Evolutionary conservation across 352 stramenopile genomes (phyloP).

Genomic region (Phytophthora sojae): DNA sequence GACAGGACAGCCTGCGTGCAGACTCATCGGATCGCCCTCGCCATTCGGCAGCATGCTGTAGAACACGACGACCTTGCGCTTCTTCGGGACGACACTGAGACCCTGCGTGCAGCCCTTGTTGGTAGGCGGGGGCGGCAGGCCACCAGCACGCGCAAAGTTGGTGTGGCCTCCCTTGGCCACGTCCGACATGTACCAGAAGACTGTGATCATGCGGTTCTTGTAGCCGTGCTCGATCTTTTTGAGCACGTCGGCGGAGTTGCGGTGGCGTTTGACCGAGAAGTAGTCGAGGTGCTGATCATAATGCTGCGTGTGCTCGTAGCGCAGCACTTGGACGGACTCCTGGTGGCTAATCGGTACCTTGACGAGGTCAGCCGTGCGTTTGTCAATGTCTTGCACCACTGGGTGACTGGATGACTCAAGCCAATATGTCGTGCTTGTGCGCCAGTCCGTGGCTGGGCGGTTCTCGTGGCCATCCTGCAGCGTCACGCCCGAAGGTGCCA

Average conservation of each 20-base stretch:
- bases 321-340: constrained; percentile 76
- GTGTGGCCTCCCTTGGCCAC: constrained; percentile 74
- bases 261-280: constrained; percentile 54
- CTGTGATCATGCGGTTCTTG: constrained; percentile 89
- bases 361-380: constrained; percentile 65
- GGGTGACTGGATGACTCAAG: constrained; percentile 56
- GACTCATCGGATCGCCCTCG: constrained; percentile 64
- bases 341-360: constrained; percentile 70
- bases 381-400: constrained; percentile 62
- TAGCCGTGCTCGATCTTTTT: constrained; percentile 66
- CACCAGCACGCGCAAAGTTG: constrained; percentile 71
- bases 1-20: constrained; percentile 76
- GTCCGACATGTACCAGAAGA: constrained; percentile 91
- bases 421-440: constrained; percentile 84
- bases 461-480: constrained; percentile 73
- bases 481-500: constrained; percentile 68
- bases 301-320: constrained; percentile 77
- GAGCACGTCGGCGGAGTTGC: constrained; percentile 52
- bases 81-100: constrained; percentile 67
- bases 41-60: constrained; percentile 85
- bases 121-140: constrained; percentile 43
- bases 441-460: constrained; percentile 70
- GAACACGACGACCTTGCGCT: constrained; percentile 84
- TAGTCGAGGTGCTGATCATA: constrained; percentile 83
- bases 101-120: constrained; percentile 74